Conservation (phyloP, 768 basidiomycete genomes). For the Boletus rufocinnamomeus region DNA sequence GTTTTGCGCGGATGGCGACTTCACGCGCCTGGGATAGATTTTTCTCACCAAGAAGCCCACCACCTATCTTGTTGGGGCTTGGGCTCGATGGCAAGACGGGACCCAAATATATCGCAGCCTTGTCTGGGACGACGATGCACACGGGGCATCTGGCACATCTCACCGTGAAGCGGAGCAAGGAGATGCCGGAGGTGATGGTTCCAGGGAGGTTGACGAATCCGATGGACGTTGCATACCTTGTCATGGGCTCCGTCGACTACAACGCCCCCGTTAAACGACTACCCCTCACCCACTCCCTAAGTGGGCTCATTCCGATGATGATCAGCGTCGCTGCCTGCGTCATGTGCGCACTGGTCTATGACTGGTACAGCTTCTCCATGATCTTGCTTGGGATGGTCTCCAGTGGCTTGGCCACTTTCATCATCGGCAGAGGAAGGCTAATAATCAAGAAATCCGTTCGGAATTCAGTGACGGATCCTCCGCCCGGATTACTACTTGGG, state of each 20-base stretch:
- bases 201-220: slow-evolving; percentile 25
- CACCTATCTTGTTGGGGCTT: slow-evolving; percentile 29
- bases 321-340: slow-evolving; percentile 23
- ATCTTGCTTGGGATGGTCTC: slow-evolving; percentile 34
- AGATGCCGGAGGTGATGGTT: slow-evolving; percentile 9
- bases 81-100: slow-evolving; percentile 32
- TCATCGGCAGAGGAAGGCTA: slow-evolving; percentile 29
- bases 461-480: slow-evolving; percentile 20
- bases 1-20: slow-evolving; percentile 32
- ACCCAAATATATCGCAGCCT: slow-evolving; percentile 29
- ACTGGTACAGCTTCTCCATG: slow-evolving; percentile 37
- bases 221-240: slow-evolving; percentile 20
- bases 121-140: slow-evolving; percentile 25
- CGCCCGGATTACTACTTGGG: slow-evolving; percentile 27
- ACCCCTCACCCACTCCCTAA: slow-evolving; percentile 1
- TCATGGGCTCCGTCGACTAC: slow-evolving; percentile 12
- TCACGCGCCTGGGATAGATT: slow-evolving; percentile 31
- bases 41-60: slow-evolving; percentile 18
- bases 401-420: slow-evolving; percentile 30
- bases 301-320: slow-evolving; percentile 26
- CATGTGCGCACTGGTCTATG: slow-evolving; percentile 26
- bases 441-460: slow-evolving; percentile 17
- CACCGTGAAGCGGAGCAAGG: slow-evolving; percentile 15
- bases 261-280: slow-evolving; percentile 5
- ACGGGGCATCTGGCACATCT: slow-evolving; percentile 31